phyloP scores from a whole-genome alignment of 768 basidiomycete genomes.

The Mycena polygramma region DNA sequence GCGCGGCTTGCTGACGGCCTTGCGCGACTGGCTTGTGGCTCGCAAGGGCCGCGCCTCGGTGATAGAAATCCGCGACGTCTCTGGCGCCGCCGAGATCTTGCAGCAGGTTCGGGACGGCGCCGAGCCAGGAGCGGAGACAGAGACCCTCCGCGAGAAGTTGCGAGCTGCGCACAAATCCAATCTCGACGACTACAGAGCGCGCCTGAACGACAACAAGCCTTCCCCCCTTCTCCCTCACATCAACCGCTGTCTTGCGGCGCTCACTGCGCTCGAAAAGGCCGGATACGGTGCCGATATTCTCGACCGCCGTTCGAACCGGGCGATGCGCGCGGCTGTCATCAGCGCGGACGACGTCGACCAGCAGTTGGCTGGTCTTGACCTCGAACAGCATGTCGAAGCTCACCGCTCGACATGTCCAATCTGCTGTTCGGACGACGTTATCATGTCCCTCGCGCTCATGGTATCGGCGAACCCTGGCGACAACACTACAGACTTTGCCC shows the following conservation, averaged over 20 bases:
- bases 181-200: constrained; percentile 31
- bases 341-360: constrained; percentile 30
- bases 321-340: constrained; percentile 35
- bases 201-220: constrained; percentile 11
- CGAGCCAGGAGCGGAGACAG: constrained; percentile 1
- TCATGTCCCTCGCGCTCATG: constrained; percentile 38
- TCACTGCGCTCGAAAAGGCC: constrained; percentile 35
- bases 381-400: constrained; percentile 33
- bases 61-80: constrained; percentile 33
- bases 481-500: constrained; percentile 37
- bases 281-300: constrained; percentile 36
- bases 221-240: constrained; percentile 33
- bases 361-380: constrained; percentile 31
- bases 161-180: constrained; percentile 33
- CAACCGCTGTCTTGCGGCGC: constrained; percentile 29
- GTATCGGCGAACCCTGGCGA: constrained; percentile 28
- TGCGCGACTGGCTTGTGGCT: constrained; percentile 33
- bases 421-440: constrained; percentile 34
- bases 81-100: constrained; percentile 29
- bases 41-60: constrained; percentile 32
- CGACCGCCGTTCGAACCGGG: constrained; percentile 38
- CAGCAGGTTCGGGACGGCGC: constrained; percentile 21
- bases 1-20: constrained; percentile 23
- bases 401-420: constrained; percentile 33
- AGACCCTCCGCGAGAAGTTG: constrained; percentile 27